Evolutionary conservation across 2,329 filamentous ascomycete genomes (phyloP), one percentile per base, ranked within the genome.

Genomic region (Trichoderma polysporum): DNA sequence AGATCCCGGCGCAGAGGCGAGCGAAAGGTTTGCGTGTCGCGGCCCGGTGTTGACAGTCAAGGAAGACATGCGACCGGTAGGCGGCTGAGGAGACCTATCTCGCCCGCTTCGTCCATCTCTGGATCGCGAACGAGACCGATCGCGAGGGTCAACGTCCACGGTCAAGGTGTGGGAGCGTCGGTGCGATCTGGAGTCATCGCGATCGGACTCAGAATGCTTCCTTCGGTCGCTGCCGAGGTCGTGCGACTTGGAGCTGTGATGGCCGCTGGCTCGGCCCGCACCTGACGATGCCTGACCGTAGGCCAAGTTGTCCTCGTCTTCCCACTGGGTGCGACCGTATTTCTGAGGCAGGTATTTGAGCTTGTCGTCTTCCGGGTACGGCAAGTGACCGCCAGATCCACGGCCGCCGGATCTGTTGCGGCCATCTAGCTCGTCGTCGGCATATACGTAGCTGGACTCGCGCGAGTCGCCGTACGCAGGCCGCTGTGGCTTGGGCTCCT

Each of bases 1-100:
- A 69, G 93, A 97, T 1, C 88, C 88, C 0, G 93, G 92, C 1
- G 92, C 85, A 25, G 81, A 80, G 2, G 85, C 80, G 1, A 88
- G 76, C 13, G 85, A 83, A 58, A 81, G 69, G 59, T 72, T 75
- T 22, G 76, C 76, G 2, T 75, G 59, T n/a, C 80, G 79, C 19
- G 41, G 41, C 6, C 80, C 79, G 2, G 81, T 82, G 70, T 80
- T 81, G 50, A 88, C 83, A 1, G 79, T 81, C 41, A 88, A 77
- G n/a, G 77, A 80, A 1, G 84, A 85, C 84, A 85, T 85, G 69
- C 81, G 83, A 27, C 75, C 75, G 17, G 78, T 78, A 2, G 84
- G 83, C 3, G 85, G 85, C 69, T 79, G 77, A 0, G 84, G 83
- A 4, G 84, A 86, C 54, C 73, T 76, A 60, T 81, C 81, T 41